Percentiles rank a stretch among this genome's conserved stretches.
phyloP scores from a whole-genome alignment of 495 filamentous ascomycete genomes.

The Penicillium alfredii region DNA sequence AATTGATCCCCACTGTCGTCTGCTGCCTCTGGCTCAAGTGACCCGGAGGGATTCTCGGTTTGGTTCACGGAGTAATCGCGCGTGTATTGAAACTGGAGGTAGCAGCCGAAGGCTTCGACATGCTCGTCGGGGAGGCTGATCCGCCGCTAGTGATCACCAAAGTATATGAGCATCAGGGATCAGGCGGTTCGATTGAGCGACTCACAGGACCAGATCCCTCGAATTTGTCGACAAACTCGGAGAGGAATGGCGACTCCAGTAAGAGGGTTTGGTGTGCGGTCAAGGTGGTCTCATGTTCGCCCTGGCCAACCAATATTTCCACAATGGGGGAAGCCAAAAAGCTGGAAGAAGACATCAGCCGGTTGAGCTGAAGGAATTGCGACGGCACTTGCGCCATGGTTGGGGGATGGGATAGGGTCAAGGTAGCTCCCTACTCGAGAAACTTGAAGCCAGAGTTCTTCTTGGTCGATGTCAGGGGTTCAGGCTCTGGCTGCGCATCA shows the following conservation, averaged over 20 bases:
- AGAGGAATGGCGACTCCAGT: slow-evolving; percentile 65
- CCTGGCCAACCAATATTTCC: slow-evolving; percentile 63
- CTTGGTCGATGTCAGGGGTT: slow-evolving; percentile 16
- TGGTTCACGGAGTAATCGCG: slow-evolving; percentile 79
- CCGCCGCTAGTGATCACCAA: slow-evolving; percentile 39
- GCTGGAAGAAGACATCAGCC: too few species aligned
- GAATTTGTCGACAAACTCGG: slow-evolving; percentile 53
- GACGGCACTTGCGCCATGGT: too few species aligned
- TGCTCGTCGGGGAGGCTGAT: slow-evolving; percentile 67
- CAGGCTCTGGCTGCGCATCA: slow-evolving; percentile 19
- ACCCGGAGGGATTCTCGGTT: slow-evolving; percentile 38
- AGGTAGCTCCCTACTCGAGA: slow-evolving; percentile 27
- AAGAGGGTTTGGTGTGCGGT: slow-evolving; percentile 78
- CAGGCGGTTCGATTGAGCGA: too few species aligned
- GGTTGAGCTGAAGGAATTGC: slow-evolving; percentile 1
- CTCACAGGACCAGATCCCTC: slow-evolving; percentile 33
- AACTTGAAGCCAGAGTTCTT: slow-evolving; percentile 26
- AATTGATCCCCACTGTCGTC: slow-evolving; percentile 72
- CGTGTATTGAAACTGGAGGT: slow-evolving; percentile 90
- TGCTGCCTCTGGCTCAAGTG: too few species aligned
- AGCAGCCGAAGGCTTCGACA: slow-evolving; percentile 75
- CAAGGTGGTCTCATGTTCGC: slow-evolving; percentile 54
- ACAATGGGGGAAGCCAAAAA: slow-evolving; percentile 73
- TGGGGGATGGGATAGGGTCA: neutral
- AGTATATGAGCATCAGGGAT: slow-evolving; percentile 2